Conservation (phyloP, 108 stramenopile genomes). For the Aurantiochytrium sp. region DNA sequence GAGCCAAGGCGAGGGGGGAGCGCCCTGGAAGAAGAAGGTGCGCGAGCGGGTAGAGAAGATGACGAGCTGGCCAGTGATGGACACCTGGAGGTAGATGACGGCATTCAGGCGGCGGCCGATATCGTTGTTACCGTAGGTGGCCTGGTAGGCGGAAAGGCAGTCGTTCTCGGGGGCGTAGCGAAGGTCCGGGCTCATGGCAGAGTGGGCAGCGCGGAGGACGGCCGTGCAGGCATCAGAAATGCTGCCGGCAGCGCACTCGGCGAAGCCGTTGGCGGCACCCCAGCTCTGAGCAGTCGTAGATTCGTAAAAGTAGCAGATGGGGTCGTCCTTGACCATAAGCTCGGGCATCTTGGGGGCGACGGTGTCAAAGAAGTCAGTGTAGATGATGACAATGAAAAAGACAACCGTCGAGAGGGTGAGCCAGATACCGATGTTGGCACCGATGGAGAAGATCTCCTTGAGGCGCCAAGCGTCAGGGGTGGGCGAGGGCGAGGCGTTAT, state of each 20-base stretch:
- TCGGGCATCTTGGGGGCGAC: background rate
- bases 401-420: slow-evolving; percentile 47
- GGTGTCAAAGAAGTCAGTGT: slow-evolving; percentile 25
- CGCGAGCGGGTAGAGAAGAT: slow-evolving; percentile 34
- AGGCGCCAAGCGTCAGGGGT: slow-evolving; percentile 49
- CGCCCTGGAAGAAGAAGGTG: background rate
- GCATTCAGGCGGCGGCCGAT: background rate
- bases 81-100: slow-evolving; percentile 30
- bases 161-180: background rate
- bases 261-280: slow-evolving; percentile 41
- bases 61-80: slow-evolving; percentile 27
- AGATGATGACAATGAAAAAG: slow-evolving; percentile 45
- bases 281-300: slow-evolving; percentile 40
- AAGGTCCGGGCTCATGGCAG: background rate
- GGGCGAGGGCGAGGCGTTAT: slow-evolving; percentile 61
- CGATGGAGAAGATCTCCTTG: slow-evolving; percentile 42
- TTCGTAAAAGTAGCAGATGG: slow-evolving; percentile 71
- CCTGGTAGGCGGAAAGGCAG: background rate
- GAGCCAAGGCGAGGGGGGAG: background rate
- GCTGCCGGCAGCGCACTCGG: slow-evolving; percentile 48
- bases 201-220: slow-evolving; percentile 45
- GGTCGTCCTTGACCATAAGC: slow-evolving; percentile 23
- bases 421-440: slow-evolving; percentile 50
- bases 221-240: slow-evolving; percentile 31
- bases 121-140: background rate